Base-by-base conservation (phyloP, 2,329 filamentous ascomycete species). In the Fragosphaeria purpurea region DNA sequence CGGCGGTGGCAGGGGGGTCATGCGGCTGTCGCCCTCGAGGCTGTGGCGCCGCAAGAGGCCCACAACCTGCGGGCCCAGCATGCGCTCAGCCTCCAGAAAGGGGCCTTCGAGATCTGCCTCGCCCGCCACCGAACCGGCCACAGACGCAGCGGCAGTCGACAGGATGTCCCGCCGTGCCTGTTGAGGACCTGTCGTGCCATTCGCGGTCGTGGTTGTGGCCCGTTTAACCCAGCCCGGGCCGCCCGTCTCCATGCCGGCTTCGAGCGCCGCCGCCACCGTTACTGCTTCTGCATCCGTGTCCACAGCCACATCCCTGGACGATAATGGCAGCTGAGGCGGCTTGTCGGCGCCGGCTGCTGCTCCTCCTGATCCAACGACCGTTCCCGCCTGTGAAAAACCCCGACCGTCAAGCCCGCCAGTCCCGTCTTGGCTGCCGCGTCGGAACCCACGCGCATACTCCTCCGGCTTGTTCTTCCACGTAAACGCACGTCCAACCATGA, bases 401-500 rank as follows among this genome's bases (percentile, higher is more conserved):
- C 35, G 35, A 3, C 22, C 22, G 22, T 22, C 22, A 22, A 22
- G 3, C 22, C 22, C 22, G 22, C 22, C 22, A 22, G 22, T 22
- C 22, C 22, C 22, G 22, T 22, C 22, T 22, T 22, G 22, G 22
- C 22, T 22, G 22, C 22, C 68, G 46, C 64, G 68, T 49, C 65
- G 69, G 11, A 72, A 65, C 1, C 61, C 66, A 44, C 65, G 60
- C 7, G 71, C 64, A 55, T 83, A 82, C 48, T 83, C 79, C 45
- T 79, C 76, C 0, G 79, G 80, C 57, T 77, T 83, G 50, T 71
- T 76, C 60, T 80, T 82, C 81, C 80, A 83, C 0, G 76, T 79
- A 55, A 83, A 83, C 4, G 74, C 70, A 53, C 75, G 73, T 12
- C 69, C 68, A 0, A 75, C 60, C 47, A 67, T 66, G 30, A 62